A percentile compares a stretch with the other conserved stretches of the same genome.
Evolutionary conservation across 495 filamentous ascomycete genomes (phyloP).

Genomic region (Platismatia glauca): DNA sequence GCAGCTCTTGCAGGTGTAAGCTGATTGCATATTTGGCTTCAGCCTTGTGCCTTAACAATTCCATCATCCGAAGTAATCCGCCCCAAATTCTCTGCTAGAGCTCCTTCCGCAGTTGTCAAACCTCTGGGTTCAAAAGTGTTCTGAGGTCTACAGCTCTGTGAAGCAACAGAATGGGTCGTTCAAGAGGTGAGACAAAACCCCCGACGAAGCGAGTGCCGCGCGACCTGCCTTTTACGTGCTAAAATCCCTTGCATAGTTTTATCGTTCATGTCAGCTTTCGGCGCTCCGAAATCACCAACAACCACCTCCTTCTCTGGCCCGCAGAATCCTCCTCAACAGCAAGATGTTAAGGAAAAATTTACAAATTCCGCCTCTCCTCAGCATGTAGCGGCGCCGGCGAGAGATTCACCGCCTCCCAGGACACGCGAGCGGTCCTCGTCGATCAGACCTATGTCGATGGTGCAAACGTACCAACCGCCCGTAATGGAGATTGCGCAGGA

Average conservation of each 20-base stretch:
- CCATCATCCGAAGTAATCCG: constrained; percentile 8
- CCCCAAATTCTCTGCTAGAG: neutral
- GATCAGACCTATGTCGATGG: constrained; percentile 49
- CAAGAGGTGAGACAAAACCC: constrained; percentile 15
- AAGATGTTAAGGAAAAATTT: constrained; percentile 16
- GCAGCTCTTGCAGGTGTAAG: constrained; percentile 4
- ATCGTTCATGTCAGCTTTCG: constrained; percentile 56
- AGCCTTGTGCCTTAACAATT: constrained; percentile 5
- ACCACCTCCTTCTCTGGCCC: constrained; percentile 29
- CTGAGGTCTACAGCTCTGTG: constrained; percentile 8
- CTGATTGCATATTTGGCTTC: neutral
- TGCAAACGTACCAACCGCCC: constrained; percentile 79
- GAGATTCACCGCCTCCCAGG: constrained; percentile 30
- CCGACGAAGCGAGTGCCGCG: neutral
- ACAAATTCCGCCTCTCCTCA: constrained; percentile 22
- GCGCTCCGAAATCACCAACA: constrained; percentile 28
- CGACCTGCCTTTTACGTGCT: neutral
- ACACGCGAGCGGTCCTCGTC: constrained; percentile 36
- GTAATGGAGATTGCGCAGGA: constrained; percentile 75
- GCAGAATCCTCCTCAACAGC: constrained; percentile 17
- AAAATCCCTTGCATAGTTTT: constrained; percentile 40
- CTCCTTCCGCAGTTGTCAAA: neutral
- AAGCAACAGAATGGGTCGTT: constrained; percentile 15
- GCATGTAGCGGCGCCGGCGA: constrained; percentile 19
- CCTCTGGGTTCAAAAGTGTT: neutral